These are phyloP conservation scores for Agarophyton chilense DNA, from an alignment of 23 red algal genomes.

Conservation along the genomic window DNA sequence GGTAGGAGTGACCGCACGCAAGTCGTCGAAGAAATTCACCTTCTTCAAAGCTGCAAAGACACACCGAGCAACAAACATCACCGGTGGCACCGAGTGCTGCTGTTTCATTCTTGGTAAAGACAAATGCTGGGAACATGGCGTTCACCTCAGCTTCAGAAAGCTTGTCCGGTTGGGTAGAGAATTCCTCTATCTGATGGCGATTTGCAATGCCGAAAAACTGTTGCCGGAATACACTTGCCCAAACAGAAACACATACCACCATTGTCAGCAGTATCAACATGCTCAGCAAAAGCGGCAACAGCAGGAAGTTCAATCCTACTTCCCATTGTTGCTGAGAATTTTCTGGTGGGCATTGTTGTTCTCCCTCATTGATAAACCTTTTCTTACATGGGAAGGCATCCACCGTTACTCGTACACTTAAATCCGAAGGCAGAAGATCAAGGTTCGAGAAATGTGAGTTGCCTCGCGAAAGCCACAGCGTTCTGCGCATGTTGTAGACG, in stretches of 20 bases:
- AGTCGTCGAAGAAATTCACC: slow-evolving; percentile 40
- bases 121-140: slow-evolving; percentile 52
- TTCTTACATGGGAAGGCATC: slow-evolving; percentile 30
- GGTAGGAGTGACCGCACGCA: slow-evolving; percentile 56
- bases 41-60: slow-evolving; percentile 46
- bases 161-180: slow-evolving; percentile 6
- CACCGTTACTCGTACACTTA: slow-evolving; percentile 12
- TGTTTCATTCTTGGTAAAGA: slow-evolving; percentile 41
- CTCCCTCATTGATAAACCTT: background rate
- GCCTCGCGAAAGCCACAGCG: slow-evolving; percentile 20
- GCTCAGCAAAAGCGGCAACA: slow-evolving; percentile 29
- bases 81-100: slow-evolving; percentile 41
- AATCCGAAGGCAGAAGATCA: background rate
- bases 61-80: slow-evolving; percentile 39
- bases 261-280: slow-evolving; percentile 52
- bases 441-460: background rate
- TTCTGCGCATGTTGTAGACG: slow-evolving; percentile 42
- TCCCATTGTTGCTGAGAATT: slow-evolving; percentile 24
- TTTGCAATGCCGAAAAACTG: slow-evolving; percentile 41
- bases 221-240: slow-evolving; percentile 51
- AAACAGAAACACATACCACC: slow-evolving; percentile 48
- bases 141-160: slow-evolving; percentile 54
- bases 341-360: background rate
- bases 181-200: background rate
- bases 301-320: background rate